Evolutionary conservation across 2,329 filamentous ascomycete species (phyloP), one percentile per base, ranked within the genome.

Genomic region (Fusarium incarnatum): DNA sequence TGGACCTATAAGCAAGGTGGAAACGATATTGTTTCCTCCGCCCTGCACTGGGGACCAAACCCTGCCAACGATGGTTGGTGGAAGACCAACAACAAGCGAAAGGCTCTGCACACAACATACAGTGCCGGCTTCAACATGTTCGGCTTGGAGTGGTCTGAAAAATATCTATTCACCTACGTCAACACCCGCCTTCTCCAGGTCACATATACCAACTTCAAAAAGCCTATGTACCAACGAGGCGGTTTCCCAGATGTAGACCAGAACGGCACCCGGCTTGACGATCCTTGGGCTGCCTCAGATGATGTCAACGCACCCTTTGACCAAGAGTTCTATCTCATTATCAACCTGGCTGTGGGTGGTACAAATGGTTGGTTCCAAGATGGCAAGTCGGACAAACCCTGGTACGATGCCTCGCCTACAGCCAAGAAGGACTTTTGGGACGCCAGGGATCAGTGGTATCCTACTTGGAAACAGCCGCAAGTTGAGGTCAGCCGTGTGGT

Each of bases 311-410:
- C 92, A 1, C 92, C 92, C 0, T 95, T 95, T 73, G 92, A 94
- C 75, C 85, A 92, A 70, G 81, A 87, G 18, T 94, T 94, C 75
- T 94, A 92, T 74, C 85, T 95, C 47, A 91, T 94, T 71, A 77
- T 95, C 60, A 93, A 93, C 75, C 83, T 94, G 6, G 92, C 89
- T 13, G 92, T 94, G 10, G 92, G 92, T 30, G 89, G 89, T 52
- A 93, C 90, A 23, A 94, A 94, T 71, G 93, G 93, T 40, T 97
- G 92, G 92, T 97, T 96, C 76, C 83, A 91, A 75, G 92, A 97
- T 77, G 88, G 89, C 22, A 82, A 86, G 71, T 85, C 85, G 44
- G 86, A 85, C 32, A 97, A 97, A 84, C 93, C 93, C 2, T 97
- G 93, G 93, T 84, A 93, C 32, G 91, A 96, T 77, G 82, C 78